Evolutionary conservation across 139 green algal species (phyloP).

Genomic region (Coelastrella sp.): DNA sequence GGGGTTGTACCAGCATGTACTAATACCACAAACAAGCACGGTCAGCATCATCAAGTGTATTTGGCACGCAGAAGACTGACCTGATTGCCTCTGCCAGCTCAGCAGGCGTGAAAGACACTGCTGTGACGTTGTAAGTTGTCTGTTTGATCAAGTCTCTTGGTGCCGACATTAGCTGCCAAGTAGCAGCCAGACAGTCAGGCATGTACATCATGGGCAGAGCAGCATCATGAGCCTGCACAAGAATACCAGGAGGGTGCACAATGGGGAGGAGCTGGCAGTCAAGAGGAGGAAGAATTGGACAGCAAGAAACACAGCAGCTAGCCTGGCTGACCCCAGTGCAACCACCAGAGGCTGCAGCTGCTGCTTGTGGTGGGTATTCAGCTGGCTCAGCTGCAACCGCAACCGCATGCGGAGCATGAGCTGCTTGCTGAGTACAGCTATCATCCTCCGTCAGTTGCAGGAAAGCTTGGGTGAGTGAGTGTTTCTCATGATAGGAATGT

Average conservation of each 20-base stretch:
- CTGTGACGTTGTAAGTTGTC: slow-evolving; percentile 76
- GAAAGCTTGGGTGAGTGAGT: background rate
- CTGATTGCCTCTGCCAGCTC: slow-evolving; percentile 66
- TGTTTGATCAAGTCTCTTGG: slow-evolving; percentile 54
- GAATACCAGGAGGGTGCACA: background rate
- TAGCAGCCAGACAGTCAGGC: slow-evolving; percentile 70
- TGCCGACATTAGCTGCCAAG: slow-evolving; percentile 69
- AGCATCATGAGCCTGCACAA: slow-evolving; percentile 55
- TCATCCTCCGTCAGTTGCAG: background rate
- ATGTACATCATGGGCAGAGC: slow-evolving; percentile 77
- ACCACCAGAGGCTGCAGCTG: background rate
- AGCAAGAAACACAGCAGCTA: no score
- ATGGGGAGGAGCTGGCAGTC: background rate
- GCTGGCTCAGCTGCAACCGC: background rate
- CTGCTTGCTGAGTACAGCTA: background rate
- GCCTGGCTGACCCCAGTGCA: background rate
- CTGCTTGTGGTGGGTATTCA: no score
- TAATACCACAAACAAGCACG: background rate
- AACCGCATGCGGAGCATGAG: background rate
- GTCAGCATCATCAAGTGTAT: background rate
- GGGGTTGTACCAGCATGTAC: no score
- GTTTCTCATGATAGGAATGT: background rate
- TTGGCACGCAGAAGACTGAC: background rate
- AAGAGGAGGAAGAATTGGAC: background rate
- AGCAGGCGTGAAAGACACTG: slow-evolving; percentile 69